These are phyloP conservation scores for Ogataea siamensis DNA, from an alignment of 805 yeast species.

Conservation along the genomic window DNA sequence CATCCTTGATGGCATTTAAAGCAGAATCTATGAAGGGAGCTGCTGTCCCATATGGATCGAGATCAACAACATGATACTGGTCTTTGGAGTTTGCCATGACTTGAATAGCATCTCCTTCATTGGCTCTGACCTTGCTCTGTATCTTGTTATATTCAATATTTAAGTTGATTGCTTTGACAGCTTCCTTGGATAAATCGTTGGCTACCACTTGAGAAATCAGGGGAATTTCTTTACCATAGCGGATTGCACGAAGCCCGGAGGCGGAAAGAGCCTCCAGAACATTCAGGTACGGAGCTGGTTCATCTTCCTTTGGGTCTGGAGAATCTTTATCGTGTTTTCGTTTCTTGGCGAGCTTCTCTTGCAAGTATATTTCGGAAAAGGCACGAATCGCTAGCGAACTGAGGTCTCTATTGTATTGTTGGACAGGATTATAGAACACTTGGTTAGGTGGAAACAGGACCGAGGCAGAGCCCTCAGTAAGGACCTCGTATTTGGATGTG, in stretches of 20 bases:
- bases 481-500: constrained; percentile 29
- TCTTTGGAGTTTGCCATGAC: constrained; percentile 59
- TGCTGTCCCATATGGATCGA: constrained; percentile 98
- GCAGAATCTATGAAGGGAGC: constrained; percentile 95
- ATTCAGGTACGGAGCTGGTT: constrained; percentile 48
- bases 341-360: constrained; percentile 32
- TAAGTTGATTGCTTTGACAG: constrained; percentile 74
- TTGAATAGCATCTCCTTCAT: constrained; percentile 88
- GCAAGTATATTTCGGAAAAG: constrained; percentile 66
- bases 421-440: constrained; percentile 95
- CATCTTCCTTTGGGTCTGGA: constrained; percentile 6
- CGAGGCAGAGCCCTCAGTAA: constrained; percentile 79
- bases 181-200: constrained; percentile 82
- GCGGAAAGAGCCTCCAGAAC: constrained; percentile 92
- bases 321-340: constrained; percentile 20
- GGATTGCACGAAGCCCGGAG: constrained; percentile 88
- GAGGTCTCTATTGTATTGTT: constrained; percentile 92
- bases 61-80: constrained; percentile 80
- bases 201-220: constrained; percentile 72
- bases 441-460: constrained; percentile 80
- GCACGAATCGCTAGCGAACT: constrained; percentile 84
- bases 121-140: constrained; percentile 54
- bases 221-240: constrained; percentile 92
- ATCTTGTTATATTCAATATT: constrained; percentile 70
- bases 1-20: constrained; percentile 75